Conservation (phyloP, 2,329 filamentous ascomycete genomes). For the Aureobasidium musti region DNA sequence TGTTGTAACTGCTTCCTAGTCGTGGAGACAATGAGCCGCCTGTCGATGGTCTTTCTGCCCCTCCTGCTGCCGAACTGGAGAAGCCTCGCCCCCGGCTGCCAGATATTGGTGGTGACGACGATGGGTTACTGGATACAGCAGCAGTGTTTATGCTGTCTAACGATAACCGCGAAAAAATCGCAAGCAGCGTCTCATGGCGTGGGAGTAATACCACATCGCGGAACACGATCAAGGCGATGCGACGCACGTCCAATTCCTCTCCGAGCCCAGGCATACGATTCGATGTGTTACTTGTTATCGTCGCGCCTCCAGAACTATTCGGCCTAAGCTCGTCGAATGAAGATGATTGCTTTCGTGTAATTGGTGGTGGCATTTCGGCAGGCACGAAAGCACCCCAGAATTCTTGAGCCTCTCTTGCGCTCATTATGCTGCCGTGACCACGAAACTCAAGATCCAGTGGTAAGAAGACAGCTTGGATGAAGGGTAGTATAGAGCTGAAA, state of each 20-base stretch:
- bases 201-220: constrained; percentile 86
- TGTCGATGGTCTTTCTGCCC: constrained; percentile 56
- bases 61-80: constrained; percentile 39
- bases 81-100: constrained; percentile 34
- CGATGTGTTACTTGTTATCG: constrained; percentile 30
- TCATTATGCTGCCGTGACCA: constrained; percentile 78
- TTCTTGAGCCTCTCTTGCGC: constrained; percentile 74
- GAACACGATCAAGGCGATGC: constrained; percentile 83
- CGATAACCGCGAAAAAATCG: constrained; percentile 84
- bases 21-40: constrained; percentile 73
- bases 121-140: constrained; percentile 37
- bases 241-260: constrained; percentile 77
- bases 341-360: constrained; percentile 19
- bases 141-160: constrained; percentile 68
- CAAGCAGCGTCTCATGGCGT: constrained; percentile 83
- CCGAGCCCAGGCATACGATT: constrained; percentile 49
- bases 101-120: constrained; percentile 33
- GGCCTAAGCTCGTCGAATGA: constrained; percentile 47
- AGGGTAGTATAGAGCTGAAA: constrained; percentile 86
- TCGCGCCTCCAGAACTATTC: constrained; percentile 45
- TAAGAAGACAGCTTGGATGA: constrained; percentile 92
- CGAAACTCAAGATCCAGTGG: constrained; percentile 92
- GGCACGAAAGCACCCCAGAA: constrained; percentile 77
- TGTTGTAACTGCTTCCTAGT: constrained; percentile 72
- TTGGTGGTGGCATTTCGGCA: constrained; percentile 32